Evolutionary conservation across 345 rosid genomes (phyloP).

Genomic region (Gynandropsis gynandra): DNA sequence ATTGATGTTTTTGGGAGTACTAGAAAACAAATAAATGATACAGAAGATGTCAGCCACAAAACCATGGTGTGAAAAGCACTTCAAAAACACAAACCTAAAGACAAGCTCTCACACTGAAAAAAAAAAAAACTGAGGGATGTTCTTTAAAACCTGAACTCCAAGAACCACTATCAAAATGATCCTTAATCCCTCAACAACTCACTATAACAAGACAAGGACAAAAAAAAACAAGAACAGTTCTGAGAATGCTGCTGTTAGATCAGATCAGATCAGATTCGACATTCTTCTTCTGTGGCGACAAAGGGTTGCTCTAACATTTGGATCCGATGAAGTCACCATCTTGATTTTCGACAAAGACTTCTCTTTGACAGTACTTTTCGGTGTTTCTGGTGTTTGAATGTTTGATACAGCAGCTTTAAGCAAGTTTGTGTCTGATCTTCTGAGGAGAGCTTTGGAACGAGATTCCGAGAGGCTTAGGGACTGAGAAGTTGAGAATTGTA

Average conservation of each 20-base stretch:
- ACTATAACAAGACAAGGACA: slow-evolving; percentile 1
- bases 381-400: slow-evolving; percentile 27
- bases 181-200: background rate
- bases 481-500: slow-evolving; percentile 48
- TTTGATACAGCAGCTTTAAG: slow-evolving; percentile 33
- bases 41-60: too few relatives aligned
- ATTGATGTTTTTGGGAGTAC: too few relatives aligned
- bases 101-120: slow-evolving; percentile 20
- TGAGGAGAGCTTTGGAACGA: slow-evolving; percentile 35
- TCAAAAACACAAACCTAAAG: slow-evolving; percentile 14
- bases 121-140: slow-evolving; percentile 21
- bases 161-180: slow-evolving; percentile 15
- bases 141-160: slow-evolving; percentile 23
- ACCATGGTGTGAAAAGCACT: too few relatives aligned
- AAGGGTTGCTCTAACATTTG: slow-evolving; percentile 47
- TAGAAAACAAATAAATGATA: too few relatives aligned
- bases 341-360: slow-evolving; percentile 38
- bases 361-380: slow-evolving; percentile 27
- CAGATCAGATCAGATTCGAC: slow-evolving; percentile 59
- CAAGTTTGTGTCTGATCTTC: slow-evolving; percentile 42
- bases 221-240: slow-evolving; percentile 15
- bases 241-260: slow-evolving; percentile 17
- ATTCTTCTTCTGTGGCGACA: slow-evolving; percentile 60
- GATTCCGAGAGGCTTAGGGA: slow-evolving; percentile 58
- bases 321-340: slow-evolving; percentile 60